These are phyloP conservation scores for Marasmius tenuissimus DNA, from an alignment of 1,284 basidiomycete species.

Conservation along the genomic window DNA sequence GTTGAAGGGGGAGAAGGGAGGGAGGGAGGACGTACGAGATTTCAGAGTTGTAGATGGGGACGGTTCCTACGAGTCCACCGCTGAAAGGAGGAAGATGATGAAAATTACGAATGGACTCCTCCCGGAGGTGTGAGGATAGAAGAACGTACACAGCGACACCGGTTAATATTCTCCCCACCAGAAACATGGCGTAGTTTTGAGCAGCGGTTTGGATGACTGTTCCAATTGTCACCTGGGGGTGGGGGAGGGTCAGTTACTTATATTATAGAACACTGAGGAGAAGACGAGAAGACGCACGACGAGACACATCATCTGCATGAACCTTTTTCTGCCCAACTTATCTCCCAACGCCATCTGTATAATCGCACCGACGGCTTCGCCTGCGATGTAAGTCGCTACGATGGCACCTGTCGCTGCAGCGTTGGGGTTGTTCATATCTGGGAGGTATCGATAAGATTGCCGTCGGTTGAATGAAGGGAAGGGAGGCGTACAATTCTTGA, in stretches of 20 bases:
- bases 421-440: constrained; percentile 18
- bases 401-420: constrained; percentile 16
- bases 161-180: constrained; percentile 16
- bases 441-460: background rate
- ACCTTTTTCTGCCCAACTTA: constrained; percentile 17
- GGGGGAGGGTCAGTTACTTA: no score
- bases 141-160: constrained; percentile 17
- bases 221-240: no score
- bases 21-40: constrained; percentile 10
- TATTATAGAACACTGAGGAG: no score
- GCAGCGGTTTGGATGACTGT: constrained; percentile 21
- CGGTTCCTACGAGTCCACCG: constrained; percentile 17
- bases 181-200: constrained; percentile 19
- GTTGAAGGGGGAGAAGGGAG: background rate
- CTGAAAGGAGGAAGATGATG: background rate
- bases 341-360: constrained; percentile 15
- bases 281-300: no score
- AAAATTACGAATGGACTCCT: no score
- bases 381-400: constrained; percentile 18
- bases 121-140: background rate
- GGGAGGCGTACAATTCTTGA: constrained; percentile 15
- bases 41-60: constrained; percentile 21
- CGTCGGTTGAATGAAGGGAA: background rate
- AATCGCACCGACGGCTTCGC: constrained; percentile 19
- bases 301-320: constrained; percentile 17